phyloP scores from a whole-genome alignment of 2,329 filamentous ascomycete species.

The Aspergillus bombycis region DNA sequence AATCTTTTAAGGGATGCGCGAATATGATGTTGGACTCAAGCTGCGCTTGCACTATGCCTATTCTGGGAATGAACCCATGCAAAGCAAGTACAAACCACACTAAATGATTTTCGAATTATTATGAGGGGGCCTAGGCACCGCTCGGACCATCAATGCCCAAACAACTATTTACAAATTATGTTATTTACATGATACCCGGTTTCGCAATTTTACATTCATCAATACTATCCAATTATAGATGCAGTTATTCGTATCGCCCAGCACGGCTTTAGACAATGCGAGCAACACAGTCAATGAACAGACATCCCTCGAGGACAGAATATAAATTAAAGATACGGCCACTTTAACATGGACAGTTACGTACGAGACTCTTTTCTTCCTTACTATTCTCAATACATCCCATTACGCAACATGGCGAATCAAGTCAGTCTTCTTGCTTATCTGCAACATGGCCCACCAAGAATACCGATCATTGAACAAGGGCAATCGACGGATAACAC shows the following conservation, averaged over 20 bases:
- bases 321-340: neutral
- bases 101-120: neutral
- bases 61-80: neutral
- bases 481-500: conserved; percentile 3
- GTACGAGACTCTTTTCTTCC: neutral
- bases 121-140: neutral
- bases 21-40: neutral
- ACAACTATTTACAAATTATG: neutral
- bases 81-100: neutral
- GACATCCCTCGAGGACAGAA: neutral
- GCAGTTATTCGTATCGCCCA: neutral
- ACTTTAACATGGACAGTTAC: neutral
- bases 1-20: neutral
- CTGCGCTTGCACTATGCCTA: neutral
- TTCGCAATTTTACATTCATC: neutral
- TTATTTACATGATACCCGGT: neutral
- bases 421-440: neutral
- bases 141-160: neutral
- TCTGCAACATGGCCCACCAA: neutral
- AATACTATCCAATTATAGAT: neutral
- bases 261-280: neutral
- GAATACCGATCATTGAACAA: neutral
- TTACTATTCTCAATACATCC: neutral
- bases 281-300: neutral
- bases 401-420: neutral